phyloP scores from a whole-genome alignment of 805 yeast species.

The Candida railenensis region DNA sequence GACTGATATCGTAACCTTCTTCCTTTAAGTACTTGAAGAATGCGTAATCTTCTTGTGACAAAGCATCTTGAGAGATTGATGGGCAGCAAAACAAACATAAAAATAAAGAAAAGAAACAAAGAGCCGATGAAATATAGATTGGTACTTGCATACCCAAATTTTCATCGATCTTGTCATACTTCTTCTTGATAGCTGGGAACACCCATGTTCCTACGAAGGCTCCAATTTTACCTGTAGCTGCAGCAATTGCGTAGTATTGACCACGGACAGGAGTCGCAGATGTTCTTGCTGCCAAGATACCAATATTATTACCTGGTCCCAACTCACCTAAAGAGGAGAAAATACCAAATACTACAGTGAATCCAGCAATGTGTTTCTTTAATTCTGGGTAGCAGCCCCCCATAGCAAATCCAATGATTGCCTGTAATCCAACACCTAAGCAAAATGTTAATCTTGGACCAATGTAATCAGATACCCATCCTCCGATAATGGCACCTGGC shows the following conservation, averaged over 20 bases:
- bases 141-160: conserved; percentile 68
- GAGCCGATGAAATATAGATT: conserved; percentile 76
- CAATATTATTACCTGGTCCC: conserved; percentile 93
- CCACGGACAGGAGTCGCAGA: conserved; percentile 88
- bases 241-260: conserved; percentile 85
- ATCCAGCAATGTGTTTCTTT: conserved; percentile 65
- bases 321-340: conserved; percentile 87
- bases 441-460: conserved; percentile 87
- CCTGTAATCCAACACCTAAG: conserved; percentile 70
- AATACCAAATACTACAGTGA: conserved; percentile 85
- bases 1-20: conserved; percentile 68
- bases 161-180: conserved; percentile 53
- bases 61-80: conserved; percentile 77
- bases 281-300: conserved; percentile 83
- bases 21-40: conserved; percentile 65
- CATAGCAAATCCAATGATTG: conserved; percentile 78
- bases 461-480: conserved; percentile 75
- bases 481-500: conserved; percentile 90
- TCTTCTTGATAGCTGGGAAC: conserved; percentile 74
- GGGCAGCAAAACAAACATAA: conserved; percentile 75
- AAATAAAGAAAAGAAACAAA: conserved; percentile 70
- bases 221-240: conserved; percentile 89
- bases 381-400: conserved; percentile 65
- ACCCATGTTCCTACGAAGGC: conserved; percentile 89
- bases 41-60: conserved; percentile 70